Evolutionary conservation across 148 eudicot species (phyloP).

Genomic region (Rhododendron ovatum): DNA sequence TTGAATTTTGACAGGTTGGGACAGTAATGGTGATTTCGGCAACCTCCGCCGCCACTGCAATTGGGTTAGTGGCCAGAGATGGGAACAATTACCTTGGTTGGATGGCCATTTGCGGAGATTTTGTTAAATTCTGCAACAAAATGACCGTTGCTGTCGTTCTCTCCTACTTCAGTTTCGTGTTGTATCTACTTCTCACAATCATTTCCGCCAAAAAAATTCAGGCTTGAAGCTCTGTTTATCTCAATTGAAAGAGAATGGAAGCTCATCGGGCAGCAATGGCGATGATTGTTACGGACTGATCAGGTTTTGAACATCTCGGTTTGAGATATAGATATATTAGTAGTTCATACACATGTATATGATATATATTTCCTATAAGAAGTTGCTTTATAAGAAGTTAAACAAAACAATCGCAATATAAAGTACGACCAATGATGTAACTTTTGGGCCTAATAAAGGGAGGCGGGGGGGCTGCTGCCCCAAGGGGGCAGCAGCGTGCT

Average conservation of each 20-base stretch:
- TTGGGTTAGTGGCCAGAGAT: constrained; percentile 36
- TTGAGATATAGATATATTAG: background rate
- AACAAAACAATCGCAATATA: too few relatives aligned
- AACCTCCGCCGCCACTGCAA: constrained; percentile 43
- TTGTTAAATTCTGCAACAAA: constrained; percentile 32
- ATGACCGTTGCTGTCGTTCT: constrained; percentile 13
- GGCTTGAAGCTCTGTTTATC: background rate
- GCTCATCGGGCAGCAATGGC: background rate
- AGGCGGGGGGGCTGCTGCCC: too few relatives aligned
- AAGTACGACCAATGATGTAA: too few relatives aligned
- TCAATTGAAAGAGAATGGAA: background rate
- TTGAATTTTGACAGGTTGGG: background rate
- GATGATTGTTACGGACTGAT: background rate
- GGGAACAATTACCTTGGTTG: constrained; percentile 47
- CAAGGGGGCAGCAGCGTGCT: too few relatives aligned
- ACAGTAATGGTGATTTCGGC: constrained; percentile 30
- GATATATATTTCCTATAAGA: too few relatives aligned
- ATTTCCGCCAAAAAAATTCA: constrained; percentile 13
- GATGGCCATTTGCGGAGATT: constrained; percentile 41
- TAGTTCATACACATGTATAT: background rate
- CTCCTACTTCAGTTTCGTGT: constrained; percentile 21
- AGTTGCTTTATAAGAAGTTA: too few relatives aligned
- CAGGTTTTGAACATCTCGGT: background rate
- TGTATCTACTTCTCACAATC: constrained; percentile 28
- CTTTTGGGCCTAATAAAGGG: too few relatives aligned